Base-by-base conservation (phyloP, 176 grass and related monocot genomes). In the Puya raimondii region DNA sequence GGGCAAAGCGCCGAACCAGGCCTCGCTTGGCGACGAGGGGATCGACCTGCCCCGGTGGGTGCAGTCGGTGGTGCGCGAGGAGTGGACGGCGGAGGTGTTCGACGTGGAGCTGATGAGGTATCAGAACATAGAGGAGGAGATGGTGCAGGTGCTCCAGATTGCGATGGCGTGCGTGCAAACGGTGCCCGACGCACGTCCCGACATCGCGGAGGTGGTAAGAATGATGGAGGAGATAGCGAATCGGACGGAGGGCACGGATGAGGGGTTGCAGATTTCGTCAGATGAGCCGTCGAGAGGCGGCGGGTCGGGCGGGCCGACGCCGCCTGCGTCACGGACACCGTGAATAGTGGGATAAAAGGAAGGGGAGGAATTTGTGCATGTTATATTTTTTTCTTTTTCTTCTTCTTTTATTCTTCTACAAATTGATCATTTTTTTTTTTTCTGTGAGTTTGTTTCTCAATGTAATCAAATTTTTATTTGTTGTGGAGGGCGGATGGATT, bases 31-130 rank as follows among this genome's bases (percentile, higher is more conserved):
- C 18, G 87, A 84, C 57, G 89, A 97, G 67, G 86, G 89, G 3
- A 29, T 97, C 29, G 92, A 96, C 79, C 82, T 96, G 47, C 92
- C 92, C 3, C 52, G 86, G 48, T 96, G 88, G 88, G 92, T 96
- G 64, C 92, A 91, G 71, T 96, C 92, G 29, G 88, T 96, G 74
- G 92, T 96, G 76, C 72, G 88, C 12, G 92, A 96, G 83, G 92
- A 96, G 81, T 92, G 88, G 92, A 96, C 92, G 25, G 84, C 88
- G 1, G 92, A 96, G 86, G 92, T 96, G 70, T 96, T 96, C 83
- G 92, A 96, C 76, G 73, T 47, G 10, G 92, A 96, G 57, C 86
- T 96, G 23, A 77, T 87, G 79, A 65, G 71, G 2, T 72, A 81
- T 12, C 71, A 77, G 14, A 23, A 71, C 53, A 88, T 67, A 4